Conservation (phyloP, 495 filamentous ascomycete species). For the Aspergillus heteromorphus region DNA sequence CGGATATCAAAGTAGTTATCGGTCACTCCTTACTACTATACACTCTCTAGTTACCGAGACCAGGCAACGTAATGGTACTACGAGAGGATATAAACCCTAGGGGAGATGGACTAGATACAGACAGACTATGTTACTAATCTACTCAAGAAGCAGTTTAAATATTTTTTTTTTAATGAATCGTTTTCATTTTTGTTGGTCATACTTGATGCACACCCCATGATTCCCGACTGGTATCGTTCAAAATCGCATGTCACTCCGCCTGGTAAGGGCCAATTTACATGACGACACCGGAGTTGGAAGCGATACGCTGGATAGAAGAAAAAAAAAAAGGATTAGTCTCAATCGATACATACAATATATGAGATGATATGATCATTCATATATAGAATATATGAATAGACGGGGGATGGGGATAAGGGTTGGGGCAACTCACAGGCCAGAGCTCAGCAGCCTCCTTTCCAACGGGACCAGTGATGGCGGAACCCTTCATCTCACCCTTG, state of each 20-base stretch:
- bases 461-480: constrained; percentile 96
- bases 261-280: constrained; percentile 63
- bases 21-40: no score
- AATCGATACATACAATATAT: no score
- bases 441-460: constrained; percentile 99
- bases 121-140: background rate
- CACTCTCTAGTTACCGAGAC: no score
- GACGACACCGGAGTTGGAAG: constrained; percentile 98
- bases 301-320: constrained; percentile 75
- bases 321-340: constrained; percentile 6
- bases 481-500: constrained; percentile 99
- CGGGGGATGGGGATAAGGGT: background rate
- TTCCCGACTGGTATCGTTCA: constrained; percentile 39
- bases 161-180: constrained; percentile 13
- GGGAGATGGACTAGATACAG: background rate
- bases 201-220: constrained; percentile 18
- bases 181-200: constrained; percentile 18
- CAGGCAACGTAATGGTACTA: no score
- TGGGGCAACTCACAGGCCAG: constrained; percentile 77
- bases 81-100: background rate
- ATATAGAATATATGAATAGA: background rate
- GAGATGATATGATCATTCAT: no score
- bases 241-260: constrained; percentile 11
- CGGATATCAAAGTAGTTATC: no score
- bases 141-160: background rate